A percentile compares a stretch with the other conserved stretches of the same genome.
phyloP scores from a whole-genome alignment of 768 basidiomycete genomes.

The Tylopilus sp. region DNA sequence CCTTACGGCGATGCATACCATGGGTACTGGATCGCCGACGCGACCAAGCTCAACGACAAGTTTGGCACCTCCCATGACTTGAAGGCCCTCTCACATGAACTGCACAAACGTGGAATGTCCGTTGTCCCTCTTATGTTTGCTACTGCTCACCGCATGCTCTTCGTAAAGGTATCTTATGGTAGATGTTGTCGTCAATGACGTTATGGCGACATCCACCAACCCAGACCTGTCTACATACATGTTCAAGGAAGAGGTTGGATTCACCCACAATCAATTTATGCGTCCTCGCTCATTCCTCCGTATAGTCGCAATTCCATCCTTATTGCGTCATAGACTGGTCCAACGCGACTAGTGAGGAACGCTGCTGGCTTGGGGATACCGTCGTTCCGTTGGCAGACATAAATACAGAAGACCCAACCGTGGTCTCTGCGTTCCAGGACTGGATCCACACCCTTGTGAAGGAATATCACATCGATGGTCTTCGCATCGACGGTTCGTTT shows the following conservation, averaged over 20 bases:
- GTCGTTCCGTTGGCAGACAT: conserved; percentile 74
- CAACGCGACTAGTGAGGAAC: conserved; percentile 66
- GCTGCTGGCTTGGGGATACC: conserved; percentile 82
- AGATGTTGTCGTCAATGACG: conserved; percentile 83
- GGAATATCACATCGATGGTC: conserved; percentile 77
- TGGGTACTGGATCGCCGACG: conserved; percentile 80
- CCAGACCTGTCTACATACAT: conserved; percentile 66
- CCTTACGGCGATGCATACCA: conserved; percentile 83
- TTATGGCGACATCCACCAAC: conserved; percentile 63
- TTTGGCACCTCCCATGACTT: conserved; percentile 77
- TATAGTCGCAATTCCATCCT: conserved; percentile 66
- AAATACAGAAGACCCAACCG: conserved; percentile 66
- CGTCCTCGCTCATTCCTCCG: conserved; percentile 4
- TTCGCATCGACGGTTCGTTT: conserved; percentile 69
- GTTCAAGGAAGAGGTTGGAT: conserved; percentile 58
- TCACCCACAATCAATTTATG: not conserved
- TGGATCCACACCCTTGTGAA: conserved; percentile 71
- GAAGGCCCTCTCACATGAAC: conserved; percentile 57
- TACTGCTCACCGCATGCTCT: not conserved
- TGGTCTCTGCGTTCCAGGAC: conserved; percentile 56
- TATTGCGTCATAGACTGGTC: conserved; percentile 74
- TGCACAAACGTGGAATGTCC: conserved; percentile 73
- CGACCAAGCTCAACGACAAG: conserved; percentile 59
- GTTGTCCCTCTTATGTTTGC: conserved; percentile 12
- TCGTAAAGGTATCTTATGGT: conserved; percentile 70